Evolutionary conservation across 192 early-diverging fungal species (phyloP).

Genomic region (Phycomyces blakesleeanus): DNA sequence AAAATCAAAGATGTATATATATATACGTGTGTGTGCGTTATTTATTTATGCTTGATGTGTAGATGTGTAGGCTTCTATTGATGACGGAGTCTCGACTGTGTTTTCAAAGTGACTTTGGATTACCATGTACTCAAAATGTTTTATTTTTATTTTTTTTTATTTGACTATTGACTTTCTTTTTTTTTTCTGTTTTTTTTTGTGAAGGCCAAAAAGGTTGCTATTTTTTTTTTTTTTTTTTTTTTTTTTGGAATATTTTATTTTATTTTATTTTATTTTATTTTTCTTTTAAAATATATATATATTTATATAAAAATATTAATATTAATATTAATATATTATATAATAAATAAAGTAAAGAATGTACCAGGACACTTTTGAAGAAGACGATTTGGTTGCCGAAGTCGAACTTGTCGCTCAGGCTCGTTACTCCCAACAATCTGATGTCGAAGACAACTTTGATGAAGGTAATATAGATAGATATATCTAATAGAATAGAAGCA

Average conservation of each 20-base stretch:
- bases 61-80: too few species aligned
- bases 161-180: conserved; percentile 5
- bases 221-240: too few species aligned
- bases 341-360: conserved; percentile 15
- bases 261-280: too few species aligned
- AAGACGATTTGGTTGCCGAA: conserved; percentile 57
- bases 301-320: too few species aligned
- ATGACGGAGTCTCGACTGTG: background rate
- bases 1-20: too few species aligned
- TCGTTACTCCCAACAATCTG: conserved; percentile 29
- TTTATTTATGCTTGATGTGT: too few species aligned
- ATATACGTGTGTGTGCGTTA: too few species aligned
- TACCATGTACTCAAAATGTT: background rate
- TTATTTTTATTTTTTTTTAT: conserved; percentile 9
- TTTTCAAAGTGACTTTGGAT: background rate
- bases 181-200: background rate
- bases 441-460: conserved; percentile 47
- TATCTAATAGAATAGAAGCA: too few species aligned
- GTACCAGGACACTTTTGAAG: conserved; percentile 44
- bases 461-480: conserved; percentile 24
- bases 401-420: conserved; percentile 56
- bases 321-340: too few species aligned
- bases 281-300: too few species aligned
- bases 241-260: too few species aligned
- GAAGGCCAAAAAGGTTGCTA: background rate